Base-by-base conservation (phyloP, 129 eudicot genomes). In the Flaveria linearis region DNA sequence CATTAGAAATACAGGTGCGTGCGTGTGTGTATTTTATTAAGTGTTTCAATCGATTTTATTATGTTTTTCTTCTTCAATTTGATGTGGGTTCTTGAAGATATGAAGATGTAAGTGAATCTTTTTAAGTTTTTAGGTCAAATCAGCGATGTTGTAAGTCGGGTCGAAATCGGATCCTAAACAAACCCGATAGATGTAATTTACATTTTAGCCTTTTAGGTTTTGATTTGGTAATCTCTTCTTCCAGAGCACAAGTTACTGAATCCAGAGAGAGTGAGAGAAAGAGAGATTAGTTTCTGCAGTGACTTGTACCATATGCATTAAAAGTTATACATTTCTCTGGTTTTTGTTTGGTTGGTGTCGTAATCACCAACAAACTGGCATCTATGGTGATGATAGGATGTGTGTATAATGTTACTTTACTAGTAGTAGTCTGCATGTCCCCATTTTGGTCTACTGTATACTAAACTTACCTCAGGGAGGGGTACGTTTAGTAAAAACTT, bases 1-100 rank as follows among this genome's bases (percentile, higher is more conserved):
- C 82, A 62, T 74, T 47, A 81, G 81, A 81, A 87, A 75, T 78
- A 72, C 86, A 86, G 90, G 90, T 85, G 46, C 55, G 13, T 66
- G 26, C 14, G 1, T 23, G 1, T 49, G 0, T 47, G 0, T 43
- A 0, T 25, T 0, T 74, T 4, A 36, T 36, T 36, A 33, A 33
- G 39, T 33, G 39, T 74, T 28, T 76, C 3, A n/a, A 2, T 23
- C 6, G 0, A 4, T 42, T 45, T 74, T 22, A n/a, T 61, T 61
- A 3, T 30, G 17, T 78, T 0, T 52, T 4, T 65, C 15, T n/a
- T 0, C 20, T 28, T 69, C 28, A 71, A 46, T 26, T 60, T 39
- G 12, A 16, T 71, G 7, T 42, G 41, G 68, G 63, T 36, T 36
- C 41, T 36, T 36, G 41, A 36, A 36, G 41, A 36, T 36, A 36